Base-by-base conservation (phyloP, 805 yeast species). In the Metschnikowia similis region DNA sequence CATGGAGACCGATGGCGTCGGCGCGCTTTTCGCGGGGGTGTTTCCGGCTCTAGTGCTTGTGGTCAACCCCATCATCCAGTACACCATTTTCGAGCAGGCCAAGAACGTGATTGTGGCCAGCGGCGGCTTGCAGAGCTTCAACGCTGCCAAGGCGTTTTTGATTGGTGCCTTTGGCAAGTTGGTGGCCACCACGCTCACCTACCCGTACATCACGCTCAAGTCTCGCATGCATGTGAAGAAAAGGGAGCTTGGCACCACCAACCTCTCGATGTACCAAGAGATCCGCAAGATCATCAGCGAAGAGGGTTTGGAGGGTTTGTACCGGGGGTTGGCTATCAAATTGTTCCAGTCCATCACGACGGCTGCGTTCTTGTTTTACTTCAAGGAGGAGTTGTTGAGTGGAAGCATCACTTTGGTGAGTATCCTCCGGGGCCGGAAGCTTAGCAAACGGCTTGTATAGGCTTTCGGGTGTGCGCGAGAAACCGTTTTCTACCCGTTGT, bases 121-220 rank as follows among this genome's bases (percentile, higher is more conserved):
- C 36, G 77, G 81, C 39, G 81, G 83, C 47, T 64, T 69, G 47
- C 61, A 52, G 31, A 69, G 72, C n/a, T 69, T 86, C 52, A 79
- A 86, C 6, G 82, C 96, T 3, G 57, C 77, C 31, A 89, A 89
- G 68, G 96, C 96, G 4, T 87, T 91, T 61, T 68, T 87, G 55
- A 74, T 90, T 51, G 98, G 98, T 27, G 96, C 97, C 1, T 65
- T 91, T 39, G 95, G 96, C 27, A 91, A 91, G 70, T 76, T 91
- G 56, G 76, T 87, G 50, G 96, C 97, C n/a, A 91, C 97, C 10
- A 76, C 85, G 27, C 77, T 83, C 49, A 91, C 98, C 0, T 91
- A 91, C 66, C 98, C 98, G 3, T 89, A 89, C 67, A 84, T 90
- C 63, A 91, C 97, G 4, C 71, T 91, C 62, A 88, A 92, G 69